Conservation (phyloP, 257 asterid species). For the Solanum neorickii region DNA sequence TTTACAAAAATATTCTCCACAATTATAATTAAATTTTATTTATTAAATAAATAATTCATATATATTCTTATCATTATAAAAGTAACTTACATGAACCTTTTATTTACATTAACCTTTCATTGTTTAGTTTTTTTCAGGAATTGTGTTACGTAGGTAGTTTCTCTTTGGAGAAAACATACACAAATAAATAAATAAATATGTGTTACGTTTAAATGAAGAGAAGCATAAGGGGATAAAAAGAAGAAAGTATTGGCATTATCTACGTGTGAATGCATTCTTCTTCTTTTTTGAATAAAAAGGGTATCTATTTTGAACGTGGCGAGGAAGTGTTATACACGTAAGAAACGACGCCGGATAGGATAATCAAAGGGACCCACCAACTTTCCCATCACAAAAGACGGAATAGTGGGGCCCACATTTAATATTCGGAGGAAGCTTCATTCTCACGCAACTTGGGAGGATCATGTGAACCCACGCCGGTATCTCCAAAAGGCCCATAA, state of each 20-base stretch:
- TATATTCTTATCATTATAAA: no score
- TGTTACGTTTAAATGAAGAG: neutral
- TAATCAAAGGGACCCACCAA: neutral
- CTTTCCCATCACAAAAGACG: neutral
- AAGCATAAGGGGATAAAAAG: neutral
- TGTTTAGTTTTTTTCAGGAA: no score
- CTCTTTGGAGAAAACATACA: no score
- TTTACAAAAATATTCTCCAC: no score
- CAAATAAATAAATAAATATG: neutral
- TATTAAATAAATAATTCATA: no score
- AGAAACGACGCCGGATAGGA: constrained; percentile 4
- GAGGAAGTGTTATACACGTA: constrained; percentile 10
- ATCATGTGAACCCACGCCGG: neutral
- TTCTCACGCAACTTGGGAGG: constrained; percentile 10
- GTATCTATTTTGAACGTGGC: neutral
- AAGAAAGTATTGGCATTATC: neutral
- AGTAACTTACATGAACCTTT: no score
- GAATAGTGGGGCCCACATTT: neutral
- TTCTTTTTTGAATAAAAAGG: neutral
- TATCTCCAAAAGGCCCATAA: neutral
- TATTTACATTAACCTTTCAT: no score
- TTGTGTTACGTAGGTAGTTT: no score
- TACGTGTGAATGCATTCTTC: neutral
- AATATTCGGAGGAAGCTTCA: neutral
- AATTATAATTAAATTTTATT: no score